phyloP scores from a whole-genome alignment of 2,329 filamentous ascomycete species.

The Pseudopithomyces chartarum region DNA sequence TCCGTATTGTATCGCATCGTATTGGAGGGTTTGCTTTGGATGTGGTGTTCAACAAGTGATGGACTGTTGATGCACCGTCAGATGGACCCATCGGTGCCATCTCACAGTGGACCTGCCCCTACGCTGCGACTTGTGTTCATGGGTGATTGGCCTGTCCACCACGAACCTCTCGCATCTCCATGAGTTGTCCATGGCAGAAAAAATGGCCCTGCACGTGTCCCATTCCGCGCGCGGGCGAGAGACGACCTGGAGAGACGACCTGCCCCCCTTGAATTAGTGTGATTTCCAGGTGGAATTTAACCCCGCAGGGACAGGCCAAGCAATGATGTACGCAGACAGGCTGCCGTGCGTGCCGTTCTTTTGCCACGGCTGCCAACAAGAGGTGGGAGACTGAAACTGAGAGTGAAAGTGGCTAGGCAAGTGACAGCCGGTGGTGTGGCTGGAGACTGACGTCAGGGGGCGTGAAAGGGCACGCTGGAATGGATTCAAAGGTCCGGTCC shows the following conservation, averaged over 20 bases:
- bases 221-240: no score
- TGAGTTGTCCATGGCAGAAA: no score
- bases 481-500: background rate
- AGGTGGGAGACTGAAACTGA: background rate
- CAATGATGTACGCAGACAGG: background rate
- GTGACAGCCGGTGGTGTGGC: background rate
- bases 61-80: background rate
- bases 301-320: slow-evolving; percentile 6
- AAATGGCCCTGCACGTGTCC: no score
- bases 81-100: no score
- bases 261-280: no score
- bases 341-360: slow-evolving; percentile 1
- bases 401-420: background rate
- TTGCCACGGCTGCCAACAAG: background rate
- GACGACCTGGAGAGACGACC: background rate
- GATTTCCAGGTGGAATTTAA: background rate
- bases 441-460: slow-evolving; percentile 1
- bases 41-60: no score
- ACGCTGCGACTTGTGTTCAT: no score
- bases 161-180: no score
- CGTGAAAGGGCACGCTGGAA: background rate
- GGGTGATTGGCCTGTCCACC: no score
- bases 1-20: no score
- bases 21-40: no score
- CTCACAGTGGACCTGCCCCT: no score